Conservation (phyloP, 2,329 filamentous ascomycete genomes). For the Colletotrichum falcatum region DNA sequence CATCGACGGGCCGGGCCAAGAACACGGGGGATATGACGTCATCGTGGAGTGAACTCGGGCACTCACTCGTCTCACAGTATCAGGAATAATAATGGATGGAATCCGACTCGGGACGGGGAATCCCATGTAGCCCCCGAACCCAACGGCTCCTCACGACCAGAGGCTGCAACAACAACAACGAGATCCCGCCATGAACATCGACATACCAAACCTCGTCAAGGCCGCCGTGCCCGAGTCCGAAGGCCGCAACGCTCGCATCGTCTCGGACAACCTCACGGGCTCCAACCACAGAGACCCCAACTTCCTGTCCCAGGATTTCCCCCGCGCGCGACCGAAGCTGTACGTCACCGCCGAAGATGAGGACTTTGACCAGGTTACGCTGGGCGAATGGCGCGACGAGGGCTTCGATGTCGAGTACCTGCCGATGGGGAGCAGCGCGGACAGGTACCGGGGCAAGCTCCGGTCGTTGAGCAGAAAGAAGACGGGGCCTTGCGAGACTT, state of each 20-base stretch:
- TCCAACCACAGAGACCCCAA: slow-evolving; percentile 55
- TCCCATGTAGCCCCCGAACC: not conserved
- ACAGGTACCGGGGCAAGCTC: slow-evolving; percentile 52
- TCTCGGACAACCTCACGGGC: slow-evolving; percentile 48
- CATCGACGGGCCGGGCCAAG: slow-evolving; percentile 9
- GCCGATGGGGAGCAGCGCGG: slow-evolving; percentile 51
- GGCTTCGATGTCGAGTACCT: slow-evolving; percentile 59
- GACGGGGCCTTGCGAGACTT: slow-evolving; percentile 56
- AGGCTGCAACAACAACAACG: not conserved
- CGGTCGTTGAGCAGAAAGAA: slow-evolving; percentile 49
- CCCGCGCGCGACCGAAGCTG: slow-evolving; percentile 51
- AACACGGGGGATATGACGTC: slow-evolving; percentile 12
- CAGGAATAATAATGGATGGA: not conserved
- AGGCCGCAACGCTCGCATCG: slow-evolving; percentile 48
- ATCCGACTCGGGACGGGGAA: too few relatives aligned
- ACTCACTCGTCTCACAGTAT: slow-evolving; percentile 5
- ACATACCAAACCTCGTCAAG: slow-evolving; percentile 48
- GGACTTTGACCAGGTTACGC: slow-evolving; percentile 54
- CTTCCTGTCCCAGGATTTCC: slow-evolving; percentile 57
- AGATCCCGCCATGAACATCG: slow-evolving; percentile 43
- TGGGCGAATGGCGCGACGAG: slow-evolving; percentile 56
- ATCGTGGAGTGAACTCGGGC: slow-evolving; percentile 15
- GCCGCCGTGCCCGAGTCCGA: slow-evolving; percentile 48
- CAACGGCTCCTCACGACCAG: not conserved
- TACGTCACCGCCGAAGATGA: slow-evolving; percentile 58